Evolutionary conservation across 148 eudicot genomes (phyloP).

Genomic region (Pharnaceum exiguum): DNA sequence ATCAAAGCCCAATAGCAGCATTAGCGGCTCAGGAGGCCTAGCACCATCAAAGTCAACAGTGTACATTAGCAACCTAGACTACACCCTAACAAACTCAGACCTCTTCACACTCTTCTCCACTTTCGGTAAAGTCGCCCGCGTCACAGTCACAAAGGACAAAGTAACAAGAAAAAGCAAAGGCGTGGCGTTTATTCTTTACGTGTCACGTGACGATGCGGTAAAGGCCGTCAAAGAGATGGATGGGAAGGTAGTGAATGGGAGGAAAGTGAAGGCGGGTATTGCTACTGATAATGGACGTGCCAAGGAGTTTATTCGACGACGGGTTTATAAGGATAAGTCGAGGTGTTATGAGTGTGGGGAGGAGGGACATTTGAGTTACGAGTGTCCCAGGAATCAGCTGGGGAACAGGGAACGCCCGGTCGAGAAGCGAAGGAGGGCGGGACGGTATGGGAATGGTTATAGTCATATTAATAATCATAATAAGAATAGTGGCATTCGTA

Average conservation of each 20-base stretch:
- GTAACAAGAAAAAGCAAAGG: slow-evolving; percentile 72
- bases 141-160: slow-evolving; percentile 75
- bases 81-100: slow-evolving; percentile 62
- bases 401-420: slow-evolving; percentile 74
- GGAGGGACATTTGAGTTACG: slow-evolving; percentile 86
- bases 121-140: slow-evolving; percentile 82
- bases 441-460: slow-evolving; percentile 1
- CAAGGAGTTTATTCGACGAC: slow-evolving; percentile 63
- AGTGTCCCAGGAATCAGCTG: slow-evolving; percentile 73
- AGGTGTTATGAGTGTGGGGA: slow-evolving; percentile 95
- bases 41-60: slow-evolving; percentile 83
- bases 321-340: slow-evolving; percentile 78
- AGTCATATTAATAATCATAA: too few species aligned
- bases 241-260: slow-evolving; percentile 61
- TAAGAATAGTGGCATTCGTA: too few species aligned
- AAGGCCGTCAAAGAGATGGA: slow-evolving; percentile 52
- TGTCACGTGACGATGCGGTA: slow-evolving; percentile 56
- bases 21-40: slow-evolving; percentile 41
- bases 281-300: slow-evolving; percentile 91
- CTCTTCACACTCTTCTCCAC: slow-evolving; percentile 69
- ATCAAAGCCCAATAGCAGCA: slow-evolving; percentile 20
- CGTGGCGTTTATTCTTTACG: slow-evolving; percentile 83
- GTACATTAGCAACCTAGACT: slow-evolving; percentile 65
- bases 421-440: slow-evolving; percentile 26
- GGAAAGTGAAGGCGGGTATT: slow-evolving; percentile 67